These are phyloP conservation scores for Russula olivacea DNA, from an alignment of 768 basidiomycete genomes.

Conservation along the genomic window DNA sequence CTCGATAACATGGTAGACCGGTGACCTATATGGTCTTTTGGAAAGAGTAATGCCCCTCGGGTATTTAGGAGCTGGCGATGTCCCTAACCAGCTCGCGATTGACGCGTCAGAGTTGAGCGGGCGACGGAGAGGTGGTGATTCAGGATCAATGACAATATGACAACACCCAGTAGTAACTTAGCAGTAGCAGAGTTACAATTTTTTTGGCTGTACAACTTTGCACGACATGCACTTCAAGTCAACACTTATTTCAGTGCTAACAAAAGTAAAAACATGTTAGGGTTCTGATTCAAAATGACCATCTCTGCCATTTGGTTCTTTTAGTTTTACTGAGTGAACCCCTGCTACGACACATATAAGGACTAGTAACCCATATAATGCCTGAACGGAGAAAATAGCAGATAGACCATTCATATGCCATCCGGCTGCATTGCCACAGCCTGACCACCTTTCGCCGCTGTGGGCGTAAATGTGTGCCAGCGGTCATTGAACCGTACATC, in stretches of 20 bases:
- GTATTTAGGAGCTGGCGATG: not conserved
- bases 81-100: not conserved
- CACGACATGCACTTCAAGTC: no score
- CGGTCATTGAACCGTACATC: slow-evolving; percentile 94
- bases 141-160: no score
- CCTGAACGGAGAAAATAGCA: not conserved
- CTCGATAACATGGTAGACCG: slow-evolving; percentile 15
- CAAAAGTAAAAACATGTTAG: no score
- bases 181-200: no score
- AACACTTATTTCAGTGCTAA: no score
- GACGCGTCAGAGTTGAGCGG: not conserved
- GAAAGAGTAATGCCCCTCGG: not conserved
- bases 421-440: slow-evolving; percentile 62
- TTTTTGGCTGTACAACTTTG: no score
- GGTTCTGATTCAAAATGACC: no score
- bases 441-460: slow-evolving; percentile 84
- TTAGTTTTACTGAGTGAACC: no score
- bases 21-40: slow-evolving; percentile 7
- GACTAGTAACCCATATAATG: not conserved
- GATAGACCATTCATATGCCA: slow-evolving; percentile 24
- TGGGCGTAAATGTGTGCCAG: slow-evolving; percentile 89
- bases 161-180: no score
- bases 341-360: not conserved
- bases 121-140: not conserved
- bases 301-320: no score